Conservation (phyloP, 2,329 filamentous ascomycete species). For the Aspergillus puulaauensis region DNA sequence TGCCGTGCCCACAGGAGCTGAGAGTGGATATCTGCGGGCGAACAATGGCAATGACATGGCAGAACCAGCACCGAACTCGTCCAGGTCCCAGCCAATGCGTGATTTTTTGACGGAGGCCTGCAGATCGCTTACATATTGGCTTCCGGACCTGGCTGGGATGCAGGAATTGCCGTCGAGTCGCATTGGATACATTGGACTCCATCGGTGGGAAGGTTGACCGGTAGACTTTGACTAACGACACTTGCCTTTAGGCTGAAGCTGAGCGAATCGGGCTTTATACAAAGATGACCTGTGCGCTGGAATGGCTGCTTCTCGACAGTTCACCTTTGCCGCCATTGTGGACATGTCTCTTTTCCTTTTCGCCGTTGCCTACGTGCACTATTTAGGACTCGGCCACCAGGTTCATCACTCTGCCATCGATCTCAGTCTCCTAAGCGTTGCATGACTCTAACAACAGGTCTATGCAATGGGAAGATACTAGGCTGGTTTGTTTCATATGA, state of each 20-base stretch:
- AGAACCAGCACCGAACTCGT: slow-evolving; percentile 7
- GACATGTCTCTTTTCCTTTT: not conserved
- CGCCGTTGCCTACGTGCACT: not conserved
- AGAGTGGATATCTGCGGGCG: not conserved
- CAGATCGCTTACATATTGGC: slow-evolving; percentile 19
- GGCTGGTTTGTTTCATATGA: slow-evolving; percentile 16
- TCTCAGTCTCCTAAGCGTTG: not conserved
- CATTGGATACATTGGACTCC: not conserved
- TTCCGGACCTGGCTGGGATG: slow-evolving; percentile 1
- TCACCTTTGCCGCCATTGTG: not conserved
- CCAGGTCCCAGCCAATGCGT: slow-evolving; percentile 26
- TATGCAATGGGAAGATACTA: not conserved
- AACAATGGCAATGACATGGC: slow-evolving; percentile 7
- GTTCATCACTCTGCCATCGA: not conserved
- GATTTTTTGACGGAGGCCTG: slow-evolving; percentile 31
- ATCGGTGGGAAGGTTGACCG: not conserved
- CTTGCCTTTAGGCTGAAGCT: not conserved
- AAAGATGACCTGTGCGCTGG: not conserved
- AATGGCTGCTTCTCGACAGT: not conserved
- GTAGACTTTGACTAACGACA: not conserved
- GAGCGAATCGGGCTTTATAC: not conserved
- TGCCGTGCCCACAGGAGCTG: not conserved
- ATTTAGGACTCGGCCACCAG: not conserved
- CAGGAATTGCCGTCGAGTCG: slow-evolving; percentile 12
- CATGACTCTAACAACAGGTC: not conserved